Evolutionary conservation across 2,329 filamentous ascomycete genomes (phyloP).

Genomic region (Aspergillus aculeatus): DNA sequence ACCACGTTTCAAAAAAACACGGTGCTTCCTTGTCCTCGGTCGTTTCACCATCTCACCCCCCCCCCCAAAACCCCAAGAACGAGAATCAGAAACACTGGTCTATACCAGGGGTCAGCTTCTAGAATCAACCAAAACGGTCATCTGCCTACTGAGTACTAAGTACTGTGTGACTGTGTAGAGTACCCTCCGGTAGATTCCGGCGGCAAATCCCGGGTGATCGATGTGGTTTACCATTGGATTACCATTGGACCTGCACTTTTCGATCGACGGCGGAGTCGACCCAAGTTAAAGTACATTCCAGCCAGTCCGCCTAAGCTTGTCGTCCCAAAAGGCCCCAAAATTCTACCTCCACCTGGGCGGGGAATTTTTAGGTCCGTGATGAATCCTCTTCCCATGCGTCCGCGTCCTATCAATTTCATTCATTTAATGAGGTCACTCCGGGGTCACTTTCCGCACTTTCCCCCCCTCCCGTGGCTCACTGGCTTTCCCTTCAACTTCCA

Average conservation of each 20-base stretch:
- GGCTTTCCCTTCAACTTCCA: not conserved
- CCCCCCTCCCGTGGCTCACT: too few relatives aligned
- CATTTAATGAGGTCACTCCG: conserved; percentile 7
- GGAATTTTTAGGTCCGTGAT: conserved; percentile 1
- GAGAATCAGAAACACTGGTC: not conserved
- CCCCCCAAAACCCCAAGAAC: not conserved
- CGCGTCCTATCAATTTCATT: not conserved
- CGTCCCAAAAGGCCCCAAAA: not conserved
- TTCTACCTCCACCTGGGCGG: not conserved
- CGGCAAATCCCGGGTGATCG: not conserved
- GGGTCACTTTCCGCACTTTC: conserved; percentile 2
- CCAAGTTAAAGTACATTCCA: conserved; percentile 6
- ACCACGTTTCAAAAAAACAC: not conserved
- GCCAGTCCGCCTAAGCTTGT: conserved; percentile 1
- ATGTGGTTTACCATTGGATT: not conserved
- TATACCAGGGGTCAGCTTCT: not conserved
- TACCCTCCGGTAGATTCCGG: not conserved
- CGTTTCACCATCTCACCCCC: not conserved
- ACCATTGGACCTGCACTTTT: conserved; percentile 1
- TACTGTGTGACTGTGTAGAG: too few relatives aligned
- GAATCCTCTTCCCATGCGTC: not conserved
- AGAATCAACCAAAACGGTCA: too few relatives aligned
- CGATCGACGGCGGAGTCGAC: conserved; percentile 4
- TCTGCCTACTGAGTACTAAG: too few relatives aligned
- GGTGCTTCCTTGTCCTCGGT: not conserved